Evolutionary conservation across 192 early-diverging fungal genomes (phyloP), one percentile per base, ranked within the genome.

Genomic region (Podila epigama): DNA sequence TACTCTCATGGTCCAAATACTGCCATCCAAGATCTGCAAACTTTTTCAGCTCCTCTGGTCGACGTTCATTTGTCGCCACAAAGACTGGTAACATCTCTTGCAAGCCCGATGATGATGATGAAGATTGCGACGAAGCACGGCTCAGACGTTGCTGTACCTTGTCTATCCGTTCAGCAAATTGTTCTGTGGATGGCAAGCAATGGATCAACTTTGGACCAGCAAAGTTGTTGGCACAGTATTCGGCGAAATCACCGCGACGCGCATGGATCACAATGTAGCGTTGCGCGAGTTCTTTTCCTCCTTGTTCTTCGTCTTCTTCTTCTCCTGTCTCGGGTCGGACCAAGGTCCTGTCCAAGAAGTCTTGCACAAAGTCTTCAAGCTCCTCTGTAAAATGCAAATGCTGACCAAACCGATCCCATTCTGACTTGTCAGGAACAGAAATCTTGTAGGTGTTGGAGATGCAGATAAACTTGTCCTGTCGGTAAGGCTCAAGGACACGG

Each of bases 401-500:
- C 37, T 77, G 73, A 27, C 73, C 73, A 25, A 77, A 77, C 1
- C 73, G 65, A 8, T 68, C 59, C 73, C 73, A 77, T 39, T 77
- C 73, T 0, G 54, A 63, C 56, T 77, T 77, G 66, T 77, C 73
- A 2, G 52, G 25, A 37, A 77, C 60, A 20, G 11, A n/a, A 56
- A 77, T 60, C 52, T 77, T 77, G 66, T 77, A 77, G 20, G 73
- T 77, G 50, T 77, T 77, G 54, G 66, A 68, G 25, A 77, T 77
- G 40, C 73, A 77, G 36, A 77, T 63, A 20, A 64, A 68, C 57
- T 68, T 77, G 53, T 77, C 73, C 15, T 34, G 41, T 9, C 48
- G 42, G 57, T 68, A 59, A 27, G 73, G 66, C 16, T 11, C 36
- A 25, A 77, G 56, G 11, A 60, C 35, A 29, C 34, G 63, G 33